phyloP scores from a whole-genome alignment of 2,329 filamentous ascomycete species.

The Claviceps purpurea region DNA sequence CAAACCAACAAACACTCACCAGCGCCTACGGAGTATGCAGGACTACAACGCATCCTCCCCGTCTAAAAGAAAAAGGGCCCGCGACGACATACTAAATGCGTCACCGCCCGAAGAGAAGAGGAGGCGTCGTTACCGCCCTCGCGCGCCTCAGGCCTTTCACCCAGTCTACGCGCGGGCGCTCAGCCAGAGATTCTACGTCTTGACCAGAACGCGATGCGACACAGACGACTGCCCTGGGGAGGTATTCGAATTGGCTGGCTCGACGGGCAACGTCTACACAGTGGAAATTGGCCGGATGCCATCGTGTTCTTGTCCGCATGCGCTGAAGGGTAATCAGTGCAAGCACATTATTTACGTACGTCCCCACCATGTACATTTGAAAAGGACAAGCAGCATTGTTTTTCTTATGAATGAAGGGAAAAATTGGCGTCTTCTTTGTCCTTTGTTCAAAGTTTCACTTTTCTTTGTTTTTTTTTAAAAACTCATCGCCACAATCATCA shows the following conservation, averaged over 20 bases:
- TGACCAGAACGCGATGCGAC: slow-evolving; percentile 24
- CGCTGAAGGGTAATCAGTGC: slow-evolving; percentile 41
- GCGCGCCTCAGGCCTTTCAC: slow-evolving; percentile 22
- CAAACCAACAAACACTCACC: neutral
- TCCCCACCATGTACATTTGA: neutral
- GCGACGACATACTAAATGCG: neutral
- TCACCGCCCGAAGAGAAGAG: slow-evolving; percentile 20
- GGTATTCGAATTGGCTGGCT: slow-evolving; percentile 44
- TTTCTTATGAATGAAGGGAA: neutral
- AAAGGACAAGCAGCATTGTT: neutral
- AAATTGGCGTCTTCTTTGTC: neutral
- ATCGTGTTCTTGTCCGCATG: slow-evolving; percentile 43
- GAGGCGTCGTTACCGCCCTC: slow-evolving; percentile 18
- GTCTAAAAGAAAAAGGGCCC: slow-evolving; percentile 9
- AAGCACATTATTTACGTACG: slow-evolving; percentile 49
- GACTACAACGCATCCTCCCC: neutral
- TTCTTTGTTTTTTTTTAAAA: neutral
- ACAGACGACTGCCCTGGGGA: slow-evolving; percentile 31
- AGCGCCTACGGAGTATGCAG: neutral
- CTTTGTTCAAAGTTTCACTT: neutral
- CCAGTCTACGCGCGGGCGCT: slow-evolving; percentile 26
- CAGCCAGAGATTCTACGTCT: slow-evolving; percentile 32
- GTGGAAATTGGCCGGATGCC: slow-evolving; percentile 39
- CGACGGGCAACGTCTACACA: slow-evolving; percentile 52
- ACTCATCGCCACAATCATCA: too few relatives aligned